phyloP scores from a whole-genome alignment of 106 monocot genomes.

The Vanilla planifolia region DNA sequence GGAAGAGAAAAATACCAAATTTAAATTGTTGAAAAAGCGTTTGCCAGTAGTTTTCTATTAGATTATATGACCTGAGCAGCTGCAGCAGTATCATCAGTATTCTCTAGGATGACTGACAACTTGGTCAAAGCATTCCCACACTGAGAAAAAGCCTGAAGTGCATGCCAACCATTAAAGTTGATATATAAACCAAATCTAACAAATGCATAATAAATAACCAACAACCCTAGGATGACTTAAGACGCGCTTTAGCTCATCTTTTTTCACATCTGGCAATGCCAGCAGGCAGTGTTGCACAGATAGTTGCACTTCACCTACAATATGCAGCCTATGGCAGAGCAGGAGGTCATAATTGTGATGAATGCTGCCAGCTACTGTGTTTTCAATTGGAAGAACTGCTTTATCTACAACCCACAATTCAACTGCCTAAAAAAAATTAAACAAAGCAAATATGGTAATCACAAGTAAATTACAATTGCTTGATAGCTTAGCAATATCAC shows the following conservation, averaged over 20 bases:
- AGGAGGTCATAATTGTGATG: slow-evolving; percentile 74
- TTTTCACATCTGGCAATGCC: slow-evolving; percentile 52
- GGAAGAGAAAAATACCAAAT: slow-evolving; percentile 4
- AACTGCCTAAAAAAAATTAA: slow-evolving; percentile 39
- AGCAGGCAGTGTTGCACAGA: slow-evolving; percentile 57
- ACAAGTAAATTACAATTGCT: background rate
- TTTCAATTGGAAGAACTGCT: slow-evolving; percentile 83
- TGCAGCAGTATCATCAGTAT: slow-evolving; percentile 57
- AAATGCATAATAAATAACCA: background rate
- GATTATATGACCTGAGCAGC: slow-evolving; percentile 54
- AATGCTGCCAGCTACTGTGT: slow-evolving; percentile 63
- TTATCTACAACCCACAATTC: slow-evolving; percentile 72
- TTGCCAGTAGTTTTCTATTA: background rate
- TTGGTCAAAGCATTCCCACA: slow-evolving; percentile 45
- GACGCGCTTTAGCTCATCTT: slow-evolving; percentile 50
- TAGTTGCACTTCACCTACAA: slow-evolving; percentile 72
- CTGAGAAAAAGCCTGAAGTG: slow-evolving; percentile 54
- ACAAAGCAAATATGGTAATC: background rate
- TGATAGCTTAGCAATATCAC: background rate
- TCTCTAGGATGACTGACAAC: slow-evolving; percentile 41
- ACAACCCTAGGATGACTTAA: slow-evolving; percentile 71
- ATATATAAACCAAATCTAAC: background rate
- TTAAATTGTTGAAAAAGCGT: background rate
- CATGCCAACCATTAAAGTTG: background rate
- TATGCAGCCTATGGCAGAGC: slow-evolving; percentile 61